Percentiles rank a stretch among this genome's conserved stretches.
phyloP scores from a whole-genome alignment of 164 flowering plant genomes.

The Tetrastigma voinierianum region DNA sequence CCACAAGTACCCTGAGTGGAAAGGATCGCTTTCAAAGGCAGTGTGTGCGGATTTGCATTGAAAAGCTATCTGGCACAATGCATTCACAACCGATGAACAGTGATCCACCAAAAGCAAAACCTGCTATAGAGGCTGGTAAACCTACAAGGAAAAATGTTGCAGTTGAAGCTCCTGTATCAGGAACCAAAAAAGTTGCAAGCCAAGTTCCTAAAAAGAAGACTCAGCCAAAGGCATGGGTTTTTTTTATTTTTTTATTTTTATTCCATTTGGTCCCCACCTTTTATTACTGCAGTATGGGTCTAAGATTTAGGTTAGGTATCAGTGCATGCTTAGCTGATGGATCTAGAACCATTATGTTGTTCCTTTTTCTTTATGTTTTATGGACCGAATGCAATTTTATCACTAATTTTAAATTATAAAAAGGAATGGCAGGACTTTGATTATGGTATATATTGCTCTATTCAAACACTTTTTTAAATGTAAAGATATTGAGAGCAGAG shows the following conservation, averaged over 20 bases:
- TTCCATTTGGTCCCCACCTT: neutral
- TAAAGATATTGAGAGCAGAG: too few relatives aligned
- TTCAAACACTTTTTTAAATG: too few relatives aligned
- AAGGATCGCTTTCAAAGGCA: constrained; percentile 39
- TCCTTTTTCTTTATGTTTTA: neutral
- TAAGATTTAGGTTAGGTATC: neutral
- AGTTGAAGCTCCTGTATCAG: constrained; percentile 42
- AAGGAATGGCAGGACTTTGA: too few relatives aligned
- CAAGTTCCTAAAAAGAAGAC: constrained; percentile 43
- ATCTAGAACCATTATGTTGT: neutral
- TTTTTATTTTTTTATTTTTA: neutral
- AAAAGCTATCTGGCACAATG: constrained; percentile 76
- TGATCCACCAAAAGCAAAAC: constrained; percentile 47
- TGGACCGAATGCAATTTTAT: too few relatives aligned
- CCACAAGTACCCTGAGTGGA: constrained; percentile 46
- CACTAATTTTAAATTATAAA: too few relatives aligned
- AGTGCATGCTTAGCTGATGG: neutral
- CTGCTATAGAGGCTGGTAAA: constrained; percentile 34
- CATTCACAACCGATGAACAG: constrained; percentile 46
- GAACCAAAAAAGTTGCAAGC: constrained; percentile 37
- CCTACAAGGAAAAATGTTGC: constrained; percentile 44
- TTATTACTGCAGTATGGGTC: neutral
- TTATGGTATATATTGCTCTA: too few relatives aligned
- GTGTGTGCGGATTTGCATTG: constrained; percentile 82
- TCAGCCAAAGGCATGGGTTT: constrained; percentile 52